Evolutionary conservation across 192 early-diverging fungal genomes (phyloP).

Genomic region (Phlyctochytrium arcticum): DNA sequence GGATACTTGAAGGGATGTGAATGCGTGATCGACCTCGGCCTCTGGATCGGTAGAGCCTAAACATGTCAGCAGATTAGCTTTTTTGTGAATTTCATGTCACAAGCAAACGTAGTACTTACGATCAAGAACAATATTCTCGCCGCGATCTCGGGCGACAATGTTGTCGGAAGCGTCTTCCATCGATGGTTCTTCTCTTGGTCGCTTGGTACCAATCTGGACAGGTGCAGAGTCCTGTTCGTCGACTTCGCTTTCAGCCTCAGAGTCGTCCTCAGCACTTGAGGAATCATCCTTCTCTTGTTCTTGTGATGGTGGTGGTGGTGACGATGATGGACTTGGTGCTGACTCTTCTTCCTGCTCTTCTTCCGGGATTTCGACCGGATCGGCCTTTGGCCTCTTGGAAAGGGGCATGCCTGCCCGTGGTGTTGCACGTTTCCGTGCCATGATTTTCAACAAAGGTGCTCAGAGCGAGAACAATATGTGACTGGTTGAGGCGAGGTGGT

Average conservation of each 20-base stretch:
- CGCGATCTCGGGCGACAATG: constrained; percentile 7
- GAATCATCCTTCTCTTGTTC: not conserved
- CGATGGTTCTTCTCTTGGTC: not conserved
- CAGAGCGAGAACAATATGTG: no score
- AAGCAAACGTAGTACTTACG: no score
- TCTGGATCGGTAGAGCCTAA: constrained; percentile 6
- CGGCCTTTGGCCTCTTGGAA: no score
- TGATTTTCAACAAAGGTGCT: no score
- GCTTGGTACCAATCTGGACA: constrained; percentile 11
- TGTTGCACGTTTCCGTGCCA: no score
- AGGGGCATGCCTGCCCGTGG: no score
- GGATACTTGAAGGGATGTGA: constrained; percentile 72
- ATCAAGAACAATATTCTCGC: constrained; percentile 15
- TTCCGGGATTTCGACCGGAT: no score
- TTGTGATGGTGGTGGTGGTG: no score
- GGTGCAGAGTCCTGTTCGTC: constrained; percentile 10
- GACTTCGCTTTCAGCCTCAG: constrained; percentile 7
- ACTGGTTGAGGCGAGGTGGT: no score
- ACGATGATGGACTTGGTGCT: no score
- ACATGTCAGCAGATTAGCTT: not conserved
- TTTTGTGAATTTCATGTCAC: not conserved
- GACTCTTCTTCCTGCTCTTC: no score
- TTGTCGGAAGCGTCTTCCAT: constrained; percentile 6
- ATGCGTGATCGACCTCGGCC: constrained; percentile 51
- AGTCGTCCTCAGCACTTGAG: not conserved